These are phyloP conservation scores for Talaromyces piceae DNA, from an alignment of 2,329 filamentous ascomycete species.

Conservation along the genomic window DNA sequence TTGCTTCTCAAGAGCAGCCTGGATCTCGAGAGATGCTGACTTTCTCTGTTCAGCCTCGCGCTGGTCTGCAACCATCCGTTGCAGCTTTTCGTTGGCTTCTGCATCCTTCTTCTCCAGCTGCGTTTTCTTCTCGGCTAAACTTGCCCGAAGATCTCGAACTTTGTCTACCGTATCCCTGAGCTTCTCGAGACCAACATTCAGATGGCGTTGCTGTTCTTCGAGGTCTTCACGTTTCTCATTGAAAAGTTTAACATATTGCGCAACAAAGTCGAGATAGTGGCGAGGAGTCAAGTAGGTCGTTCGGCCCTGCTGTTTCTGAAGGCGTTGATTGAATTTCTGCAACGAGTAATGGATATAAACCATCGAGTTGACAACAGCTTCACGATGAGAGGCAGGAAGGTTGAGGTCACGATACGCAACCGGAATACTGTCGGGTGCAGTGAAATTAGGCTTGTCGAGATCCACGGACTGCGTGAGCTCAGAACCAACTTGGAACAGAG, in stretches of 20 bases:
- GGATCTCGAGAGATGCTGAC: slow-evolving; percentile 78
- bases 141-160: slow-evolving; percentile 82
- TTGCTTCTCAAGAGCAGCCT: slow-evolving; percentile 78
- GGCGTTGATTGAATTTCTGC: slow-evolving; percentile 76
- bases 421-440: slow-evolving; percentile 82
- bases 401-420: slow-evolving; percentile 81
- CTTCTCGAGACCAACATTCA: slow-evolving; percentile 97
- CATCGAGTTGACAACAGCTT: slow-evolving; percentile 95
- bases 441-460: slow-evolving; percentile 78
- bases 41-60: slow-evolving; percentile 89
- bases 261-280: slow-evolving; percentile 96
- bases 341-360: slow-evolving; percentile 97
- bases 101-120: slow-evolving; percentile 89
- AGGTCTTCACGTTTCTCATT: slow-evolving; percentile 97
- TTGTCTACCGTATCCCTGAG: slow-evolving; percentile 94
- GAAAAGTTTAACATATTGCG: slow-evolving; percentile 94
- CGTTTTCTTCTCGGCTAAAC: slow-evolving; percentile 86
- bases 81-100: slow-evolving; percentile 94
- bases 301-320: slow-evolving; percentile 87
- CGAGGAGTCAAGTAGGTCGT: slow-evolving; percentile 89
- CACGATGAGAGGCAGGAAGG: slow-evolving; percentile 81
- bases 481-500: slow-evolving; percentile 92
- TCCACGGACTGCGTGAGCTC: slow-evolving; percentile 96
- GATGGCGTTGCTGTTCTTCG: slow-evolving; percentile 95
- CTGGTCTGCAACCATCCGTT: slow-evolving; percentile 95